Conservation (phyloP, 2,329 filamentous ascomycete genomes). For the Diatrype stigma region DNA sequence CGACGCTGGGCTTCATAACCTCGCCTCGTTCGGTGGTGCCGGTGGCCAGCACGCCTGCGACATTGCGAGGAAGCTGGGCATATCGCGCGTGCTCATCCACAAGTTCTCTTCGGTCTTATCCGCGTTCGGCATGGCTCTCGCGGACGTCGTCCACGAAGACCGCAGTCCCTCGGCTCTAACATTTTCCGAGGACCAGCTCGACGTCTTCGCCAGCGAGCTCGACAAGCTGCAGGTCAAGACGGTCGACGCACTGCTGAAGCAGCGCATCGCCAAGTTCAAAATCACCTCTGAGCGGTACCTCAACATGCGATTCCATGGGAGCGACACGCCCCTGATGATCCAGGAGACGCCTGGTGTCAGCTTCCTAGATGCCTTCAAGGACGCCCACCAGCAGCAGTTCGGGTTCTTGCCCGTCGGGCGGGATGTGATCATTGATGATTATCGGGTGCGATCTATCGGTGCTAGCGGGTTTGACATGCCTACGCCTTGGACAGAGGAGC, state of each 20-base stretch:
- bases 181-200: slow-evolving; percentile 6
- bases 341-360: slow-evolving; percentile 4
- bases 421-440: slow-evolving; percentile 7
- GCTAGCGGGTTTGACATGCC: slow-evolving; percentile 1
- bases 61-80: slow-evolving; percentile 37
- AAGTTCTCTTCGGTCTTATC: slow-evolving; percentile 31
- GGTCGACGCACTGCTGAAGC: slow-evolving; percentile 8
- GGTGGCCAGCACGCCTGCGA: slow-evolving; percentile 56
- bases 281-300: slow-evolving; percentile 14
- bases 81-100: slow-evolving; percentile 39
- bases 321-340: slow-evolving; percentile 16
- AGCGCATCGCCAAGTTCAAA: slow-evolving; percentile 8
- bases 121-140: slow-evolving; percentile 39
- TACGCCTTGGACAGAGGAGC: slow-evolving; percentile 8
- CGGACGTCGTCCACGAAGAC: slow-evolving; percentile 14
- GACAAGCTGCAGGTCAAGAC: slow-evolving; percentile 10
- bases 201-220: slow-evolving; percentile 2
- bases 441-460: slow-evolving; percentile 5
- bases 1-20: slow-evolving; percentile 26
- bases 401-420: slow-evolving; percentile 7
- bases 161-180: slow-evolving; percentile 12
- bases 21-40: slow-evolving; percentile 59
- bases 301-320: slow-evolving; percentile 19
- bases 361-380: slow-evolving; percentile 8
- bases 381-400: slow-evolving; percentile 10